phyloP scores from a whole-genome alignment of 345 rosid species.

The Trapa bicornis region DNA sequence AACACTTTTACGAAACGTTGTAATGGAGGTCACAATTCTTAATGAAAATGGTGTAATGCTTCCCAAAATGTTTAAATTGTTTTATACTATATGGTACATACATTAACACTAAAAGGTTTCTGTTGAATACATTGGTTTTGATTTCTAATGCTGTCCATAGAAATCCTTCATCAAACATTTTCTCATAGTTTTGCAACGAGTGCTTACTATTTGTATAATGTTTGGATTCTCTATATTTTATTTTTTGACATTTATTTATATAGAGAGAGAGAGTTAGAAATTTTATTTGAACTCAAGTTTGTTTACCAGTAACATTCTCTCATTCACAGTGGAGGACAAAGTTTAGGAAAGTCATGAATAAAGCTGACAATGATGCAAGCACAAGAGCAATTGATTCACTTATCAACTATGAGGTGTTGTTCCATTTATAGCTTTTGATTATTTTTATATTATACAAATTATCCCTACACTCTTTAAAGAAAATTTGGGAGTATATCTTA shows the following conservation, averaged over 20 bases:
- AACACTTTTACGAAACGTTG: no score
- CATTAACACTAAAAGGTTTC: no score
- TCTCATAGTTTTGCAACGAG: neutral
- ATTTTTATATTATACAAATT: no score
- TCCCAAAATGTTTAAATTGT: no score
- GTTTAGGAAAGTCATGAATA: conserved; percentile 94
- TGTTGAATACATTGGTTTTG: neutral
- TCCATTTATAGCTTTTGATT: neutral
- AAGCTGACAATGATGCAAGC: conserved; percentile 97
- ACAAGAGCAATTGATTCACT: conserved; percentile 94
- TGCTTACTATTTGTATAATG: neutral
- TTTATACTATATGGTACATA: no score
- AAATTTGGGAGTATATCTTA: no score
- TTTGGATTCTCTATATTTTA: neutral
- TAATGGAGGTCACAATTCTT: no score
- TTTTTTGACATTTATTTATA: neutral
- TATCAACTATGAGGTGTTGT: conserved; percentile 83
- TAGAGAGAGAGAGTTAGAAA: no score
- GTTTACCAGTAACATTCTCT: conserved; percentile 6
- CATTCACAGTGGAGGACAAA: conserved; percentile 84
- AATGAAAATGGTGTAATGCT: no score
- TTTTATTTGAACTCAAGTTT: conserved; percentile 6
- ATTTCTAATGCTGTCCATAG: neutral
- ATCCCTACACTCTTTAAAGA: no score
- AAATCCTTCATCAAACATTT: neutral